Evolutionary conservation across 106 monocot genomes (phyloP), one percentile per base, ranked within the genome.

Genomic region (Agapanthus africanus): DNA sequence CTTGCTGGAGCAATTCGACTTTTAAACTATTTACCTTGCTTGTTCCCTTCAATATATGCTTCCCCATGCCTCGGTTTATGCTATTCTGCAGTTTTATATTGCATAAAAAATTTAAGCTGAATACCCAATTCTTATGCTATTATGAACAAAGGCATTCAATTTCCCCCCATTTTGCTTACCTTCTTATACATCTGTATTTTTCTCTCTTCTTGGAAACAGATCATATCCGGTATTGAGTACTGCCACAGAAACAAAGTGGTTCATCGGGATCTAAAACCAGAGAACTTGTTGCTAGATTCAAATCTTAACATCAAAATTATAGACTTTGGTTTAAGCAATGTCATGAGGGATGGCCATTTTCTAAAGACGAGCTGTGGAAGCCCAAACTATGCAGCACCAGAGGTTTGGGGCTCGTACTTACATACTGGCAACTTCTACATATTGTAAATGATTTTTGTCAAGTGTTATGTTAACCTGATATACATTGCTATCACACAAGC

Each of bases 321-420:
- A n/a, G 73, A 73, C 40, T 73, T 73, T 36, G 73, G 73, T n/a
- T 50, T 73, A 37, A 63, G 63, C 30, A 73, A 73, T 73, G 63
- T 73, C 47, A 73, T 73, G 44, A 37, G 49, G 18, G 73, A 73
- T 37, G 73, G 73, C 26, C 63, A 73, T 64, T 73, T 73, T 65
- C 51, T 73, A 11, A 73, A 65, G 73, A 73, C 73, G 36, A 73
- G 73, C 5, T 73, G 73, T 52, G 73, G 73, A 30, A 63, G 63
- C 44, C 73, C 73, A 32, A 73, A 73, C 49, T 73, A 73, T 73
- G 73, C 73, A 21, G 73, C 73, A 34, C 73, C 73, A 10, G 73
- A 73, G 47, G 69, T 69, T 35, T 40, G 52, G 13, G 44, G 22
- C 11, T 54, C 8, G 40, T 15, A 27, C 1, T 28, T n/a, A 27